Percentiles rank a stretch among this genome's conserved stretches.
phyloP scores from a whole-genome alignment of 306 rosid species.

The Fragaria nilgerrensis region DNA sequence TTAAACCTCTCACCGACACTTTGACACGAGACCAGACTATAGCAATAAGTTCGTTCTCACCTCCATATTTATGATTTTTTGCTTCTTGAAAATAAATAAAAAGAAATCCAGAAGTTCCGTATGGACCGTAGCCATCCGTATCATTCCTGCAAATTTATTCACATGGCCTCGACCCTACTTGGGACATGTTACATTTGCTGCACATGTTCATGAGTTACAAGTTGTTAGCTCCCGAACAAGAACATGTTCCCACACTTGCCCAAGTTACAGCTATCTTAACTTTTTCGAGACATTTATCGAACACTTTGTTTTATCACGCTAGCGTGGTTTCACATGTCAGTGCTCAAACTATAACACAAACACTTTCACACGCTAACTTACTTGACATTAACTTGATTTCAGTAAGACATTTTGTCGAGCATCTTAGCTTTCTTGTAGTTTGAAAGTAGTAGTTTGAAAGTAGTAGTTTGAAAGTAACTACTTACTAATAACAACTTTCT shows the following conservation, averaged over 20 bases:
- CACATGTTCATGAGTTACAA: constrained; percentile 15
- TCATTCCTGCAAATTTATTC: constrained; percentile 18
- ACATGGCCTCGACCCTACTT: constrained; percentile 2
- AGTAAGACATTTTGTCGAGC: background rate
- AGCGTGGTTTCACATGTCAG: too few species aligned
- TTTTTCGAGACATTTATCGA: background rate
- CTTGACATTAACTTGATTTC: background rate
- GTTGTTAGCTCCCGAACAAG: background rate
- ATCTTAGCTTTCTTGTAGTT: background rate
- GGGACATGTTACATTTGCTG: constrained; percentile 3
- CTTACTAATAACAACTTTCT: background rate
- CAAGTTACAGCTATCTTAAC: background rate
- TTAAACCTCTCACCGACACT: constrained; percentile 64
- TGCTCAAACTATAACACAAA: too few species aligned
- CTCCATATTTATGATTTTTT: constrained; percentile 16
- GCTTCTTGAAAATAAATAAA: background rate
- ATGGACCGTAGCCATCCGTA: constrained; percentile 53
- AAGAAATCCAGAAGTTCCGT: constrained; percentile 39
- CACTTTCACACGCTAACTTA: background rate
- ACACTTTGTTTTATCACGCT: background rate
- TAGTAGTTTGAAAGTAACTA: background rate
- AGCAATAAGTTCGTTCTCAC: constrained; percentile 12
- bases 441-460: background rate
- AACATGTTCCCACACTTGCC: background rate
- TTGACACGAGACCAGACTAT: background rate